Evolutionary conservation across 371 early-diverging fungal genomes (phyloP).

Genomic region (Actinomucor elegans): DNA sequence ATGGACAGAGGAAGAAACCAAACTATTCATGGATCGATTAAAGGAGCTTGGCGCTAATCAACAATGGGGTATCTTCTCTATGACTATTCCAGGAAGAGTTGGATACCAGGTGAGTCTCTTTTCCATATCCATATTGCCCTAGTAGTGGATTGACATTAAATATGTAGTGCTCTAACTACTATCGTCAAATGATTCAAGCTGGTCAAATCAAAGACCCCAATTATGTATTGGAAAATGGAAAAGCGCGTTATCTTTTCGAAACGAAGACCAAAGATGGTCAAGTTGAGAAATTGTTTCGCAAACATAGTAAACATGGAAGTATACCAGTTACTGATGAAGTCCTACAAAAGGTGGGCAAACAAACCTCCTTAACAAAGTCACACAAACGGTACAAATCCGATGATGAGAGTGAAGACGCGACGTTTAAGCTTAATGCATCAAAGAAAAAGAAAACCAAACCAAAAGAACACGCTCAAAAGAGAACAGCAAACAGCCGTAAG

Average conservation of each 20-base stretch:
- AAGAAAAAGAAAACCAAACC: no score
- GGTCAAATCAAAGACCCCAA: conserved; percentile 84
- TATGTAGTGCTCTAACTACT: conserved; percentile 89
- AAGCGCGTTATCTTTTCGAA: conserved; percentile 83
- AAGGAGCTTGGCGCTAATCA: conserved; percentile 86
- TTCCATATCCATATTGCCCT: not conserved
- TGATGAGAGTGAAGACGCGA: no score
- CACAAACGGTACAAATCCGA: no score
- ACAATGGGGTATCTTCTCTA: conserved; percentile 93
- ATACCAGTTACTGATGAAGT: no score
- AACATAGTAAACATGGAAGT: conserved; percentile 52
- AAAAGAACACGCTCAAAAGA: no score
- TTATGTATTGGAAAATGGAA: conserved; percentile 86
- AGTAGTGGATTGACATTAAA: not conserved
- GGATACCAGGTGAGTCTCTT: conserved; percentile 77
- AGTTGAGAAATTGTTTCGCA: conserved; percentile 72
- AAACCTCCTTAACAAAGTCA: no score
- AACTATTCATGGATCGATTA: conserved; percentile 76
- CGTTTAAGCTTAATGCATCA: no score
- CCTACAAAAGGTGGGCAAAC: no score
- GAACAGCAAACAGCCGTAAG: no score
- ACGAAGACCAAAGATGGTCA: conserved; percentile 76
- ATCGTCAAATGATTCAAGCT: conserved; percentile 80
- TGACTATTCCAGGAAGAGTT: conserved; percentile 90
- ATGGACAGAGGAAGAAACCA: conserved; percentile 83